phyloP scores from a whole-genome alignment of 140 eudicot genomes.

The Oenanthe javanica region DNA sequence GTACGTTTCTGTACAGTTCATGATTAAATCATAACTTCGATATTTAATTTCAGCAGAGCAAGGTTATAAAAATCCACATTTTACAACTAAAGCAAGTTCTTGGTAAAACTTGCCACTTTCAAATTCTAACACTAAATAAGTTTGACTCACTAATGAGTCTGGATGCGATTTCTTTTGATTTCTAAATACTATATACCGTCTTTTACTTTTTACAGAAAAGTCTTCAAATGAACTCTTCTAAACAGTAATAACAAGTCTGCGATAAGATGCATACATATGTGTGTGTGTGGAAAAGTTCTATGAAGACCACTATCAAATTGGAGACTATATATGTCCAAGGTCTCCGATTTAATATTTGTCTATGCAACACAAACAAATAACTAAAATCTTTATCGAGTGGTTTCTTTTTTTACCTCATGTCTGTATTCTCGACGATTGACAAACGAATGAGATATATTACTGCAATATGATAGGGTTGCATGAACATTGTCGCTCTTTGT shows the following conservation, averaged over 20 bases:
- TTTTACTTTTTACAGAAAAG: background rate
- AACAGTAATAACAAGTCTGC: background rate
- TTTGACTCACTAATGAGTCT: too few relatives aligned
- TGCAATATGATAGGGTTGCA: constrained; percentile 68
- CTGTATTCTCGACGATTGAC: constrained; percentile 79
- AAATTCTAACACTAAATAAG: background rate
- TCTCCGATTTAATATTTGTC: too few relatives aligned
- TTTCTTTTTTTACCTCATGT: constrained; percentile 44
- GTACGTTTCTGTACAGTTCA: background rate
- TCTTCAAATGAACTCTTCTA: background rate
- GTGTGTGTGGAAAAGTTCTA: too few relatives aligned
- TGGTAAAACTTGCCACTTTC: background rate
- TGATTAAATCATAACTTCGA: background rate
- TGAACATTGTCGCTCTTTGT: constrained; percentile 73
- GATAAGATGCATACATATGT: background rate
- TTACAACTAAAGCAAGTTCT: background rate
- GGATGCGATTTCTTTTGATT: too few relatives aligned
- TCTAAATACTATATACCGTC: background rate
- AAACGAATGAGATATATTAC: constrained; percentile 68
- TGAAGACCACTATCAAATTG: too few relatives aligned
- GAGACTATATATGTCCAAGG: too few relatives aligned
- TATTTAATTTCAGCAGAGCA: background rate
- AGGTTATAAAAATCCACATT: background rate
- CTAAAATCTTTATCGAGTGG: background rate
- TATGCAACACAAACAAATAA: background rate